Evolutionary conservation across 140 eudicot genomes (phyloP).

Genomic region (Anethum foeniculum): DNA sequence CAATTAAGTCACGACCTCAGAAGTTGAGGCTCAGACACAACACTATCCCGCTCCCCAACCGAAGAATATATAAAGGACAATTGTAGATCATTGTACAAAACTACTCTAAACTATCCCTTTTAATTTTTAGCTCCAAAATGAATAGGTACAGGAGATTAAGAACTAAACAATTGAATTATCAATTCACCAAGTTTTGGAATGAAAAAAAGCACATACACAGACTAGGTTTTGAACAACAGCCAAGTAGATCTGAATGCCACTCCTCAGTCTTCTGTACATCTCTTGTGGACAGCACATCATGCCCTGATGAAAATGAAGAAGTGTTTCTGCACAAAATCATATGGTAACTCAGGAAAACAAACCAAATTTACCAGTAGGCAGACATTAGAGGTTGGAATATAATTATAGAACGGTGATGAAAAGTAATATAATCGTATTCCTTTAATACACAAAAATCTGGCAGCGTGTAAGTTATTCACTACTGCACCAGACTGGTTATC

Average conservation of each 20-base stretch:
- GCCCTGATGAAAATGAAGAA: slow-evolving; percentile 54
- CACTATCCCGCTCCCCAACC: background rate
- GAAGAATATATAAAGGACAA: background rate
- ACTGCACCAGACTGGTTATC: background rate
- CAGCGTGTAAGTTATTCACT: background rate
- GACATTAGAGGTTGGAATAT: background rate
- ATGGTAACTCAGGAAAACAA: background rate
- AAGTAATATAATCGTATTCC: background rate
- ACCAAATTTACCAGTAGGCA: background rate
- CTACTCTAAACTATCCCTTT: background rate
- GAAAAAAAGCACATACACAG: slow-evolving; percentile 51
- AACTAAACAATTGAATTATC: background rate
- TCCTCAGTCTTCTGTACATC: slow-evolving; percentile 47
- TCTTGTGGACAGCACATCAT: slow-evolving; percentile 40
- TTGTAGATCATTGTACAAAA: background rate
- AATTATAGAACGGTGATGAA: background rate
- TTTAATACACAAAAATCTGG: background rate
- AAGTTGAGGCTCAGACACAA: background rate
- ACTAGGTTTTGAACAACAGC: slow-evolving; percentile 88
- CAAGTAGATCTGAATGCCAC: slow-evolving; percentile 97
- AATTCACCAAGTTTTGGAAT: background rate
- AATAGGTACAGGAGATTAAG: background rate
- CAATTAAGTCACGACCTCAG: background rate
- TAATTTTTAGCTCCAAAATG: background rate
- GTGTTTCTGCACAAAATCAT: slow-evolving; percentile 40